Percentiles rank a stretch among this genome's conserved stretches.
phyloP scores from a whole-genome alignment of 2,329 filamentous ascomycete genomes.

The Reticulascus tulasneorum region DNA sequence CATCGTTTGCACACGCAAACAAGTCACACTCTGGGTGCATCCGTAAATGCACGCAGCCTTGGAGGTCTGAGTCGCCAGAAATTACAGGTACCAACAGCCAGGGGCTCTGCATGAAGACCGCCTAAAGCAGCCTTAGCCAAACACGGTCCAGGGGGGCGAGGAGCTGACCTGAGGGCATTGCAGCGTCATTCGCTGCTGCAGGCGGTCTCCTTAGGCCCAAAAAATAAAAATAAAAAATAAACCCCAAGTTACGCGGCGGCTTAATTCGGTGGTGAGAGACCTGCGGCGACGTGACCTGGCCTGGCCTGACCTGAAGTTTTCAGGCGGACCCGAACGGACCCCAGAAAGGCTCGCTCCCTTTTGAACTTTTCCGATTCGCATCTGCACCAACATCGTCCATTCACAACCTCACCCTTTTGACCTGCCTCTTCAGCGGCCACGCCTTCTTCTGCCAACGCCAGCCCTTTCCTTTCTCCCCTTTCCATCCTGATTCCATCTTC shows the following conservation, averaged over 20 bases:
- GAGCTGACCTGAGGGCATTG: too few species aligned
- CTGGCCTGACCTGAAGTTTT: background rate
- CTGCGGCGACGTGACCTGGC: background rate
- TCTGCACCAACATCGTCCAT: conserved; percentile 16
- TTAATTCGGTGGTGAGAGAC: conserved; percentile 1
- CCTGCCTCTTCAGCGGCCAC: conserved; percentile 15
- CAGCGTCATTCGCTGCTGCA: conserved; percentile 14
- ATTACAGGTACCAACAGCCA: too few species aligned
- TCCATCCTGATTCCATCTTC: conserved; percentile 14
- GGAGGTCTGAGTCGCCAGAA: too few species aligned
- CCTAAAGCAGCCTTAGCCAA: conserved; percentile 1
- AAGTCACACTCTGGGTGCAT: too few species aligned
- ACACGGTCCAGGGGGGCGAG: conserved; percentile 1
- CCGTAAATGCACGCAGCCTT: too few species aligned
- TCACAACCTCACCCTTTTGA: conserved; percentile 21
- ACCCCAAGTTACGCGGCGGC: background rate
- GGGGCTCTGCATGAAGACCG: conserved; percentile 11
- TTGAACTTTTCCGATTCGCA: conserved; percentile 13
- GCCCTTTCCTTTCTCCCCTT: conserved; percentile 19
- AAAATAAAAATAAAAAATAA: background rate
- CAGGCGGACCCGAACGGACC: too few species aligned
- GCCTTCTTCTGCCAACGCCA: conserved; percentile 10
- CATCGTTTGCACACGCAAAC: too few species aligned
- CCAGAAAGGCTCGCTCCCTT: conserved; percentile 13
- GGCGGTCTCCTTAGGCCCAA: conserved; percentile 10